A percentile compares a stretch with the other conserved stretches of the same genome.
phyloP scores from a whole-genome alignment of 768 basidiomycete species.

The Suillus paluster region DNA sequence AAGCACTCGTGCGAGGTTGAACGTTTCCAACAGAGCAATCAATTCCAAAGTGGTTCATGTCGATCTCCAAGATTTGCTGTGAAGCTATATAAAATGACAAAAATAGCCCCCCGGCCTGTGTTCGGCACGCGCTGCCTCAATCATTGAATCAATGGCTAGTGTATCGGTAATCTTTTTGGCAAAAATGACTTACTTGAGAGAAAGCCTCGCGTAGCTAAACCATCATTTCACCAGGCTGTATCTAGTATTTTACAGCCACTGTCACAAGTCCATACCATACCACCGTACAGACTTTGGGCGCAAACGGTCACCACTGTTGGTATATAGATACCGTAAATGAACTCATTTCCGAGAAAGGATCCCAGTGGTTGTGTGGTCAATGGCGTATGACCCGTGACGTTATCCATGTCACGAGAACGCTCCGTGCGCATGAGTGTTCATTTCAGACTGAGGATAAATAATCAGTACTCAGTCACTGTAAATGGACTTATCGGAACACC shows the following conservation, averaged over 20 bases:
- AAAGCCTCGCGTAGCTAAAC: background rate
- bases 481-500: too few relatives aligned
- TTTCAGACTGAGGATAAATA: too few relatives aligned
- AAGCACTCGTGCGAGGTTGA: background rate
- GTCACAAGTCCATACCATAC: background rate
- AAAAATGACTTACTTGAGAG: background rate
- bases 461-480: too few relatives aligned
- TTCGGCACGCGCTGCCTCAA: background rate
- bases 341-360: too few relatives aligned
- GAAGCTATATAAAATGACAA: background rate
- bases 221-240: background rate
- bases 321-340: too few relatives aligned
- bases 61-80: background rate
- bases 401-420: conserved; percentile 27
- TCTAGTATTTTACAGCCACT: background rate
- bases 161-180: background rate
- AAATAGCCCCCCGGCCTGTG: background rate
- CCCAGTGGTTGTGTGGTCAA: too few relatives aligned
- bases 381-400: background rate
- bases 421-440: too few relatives aligned
- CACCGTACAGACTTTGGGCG: too few relatives aligned
- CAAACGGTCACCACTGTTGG: too few relatives aligned
- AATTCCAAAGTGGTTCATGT: background rate
- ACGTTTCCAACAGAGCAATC: background rate
- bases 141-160: background rate